These are phyloP conservation scores for Canavalia gladiata DNA, from an alignment of 306 rosid genomes.

Conservation along the genomic window DNA sequence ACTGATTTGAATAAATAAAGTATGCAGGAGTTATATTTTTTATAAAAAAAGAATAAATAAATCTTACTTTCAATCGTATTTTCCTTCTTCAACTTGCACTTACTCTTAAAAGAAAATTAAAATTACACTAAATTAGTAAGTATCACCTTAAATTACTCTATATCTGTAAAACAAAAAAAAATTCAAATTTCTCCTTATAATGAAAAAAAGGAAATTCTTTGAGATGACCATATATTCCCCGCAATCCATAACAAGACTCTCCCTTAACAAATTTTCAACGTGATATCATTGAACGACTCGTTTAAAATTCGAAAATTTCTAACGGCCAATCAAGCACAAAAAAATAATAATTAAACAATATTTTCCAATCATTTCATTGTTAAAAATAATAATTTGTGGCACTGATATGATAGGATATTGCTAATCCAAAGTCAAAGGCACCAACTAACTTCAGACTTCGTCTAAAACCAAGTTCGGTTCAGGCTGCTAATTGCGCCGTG, in stretches of 20 bases:
- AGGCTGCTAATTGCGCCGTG: conserved; percentile 21
- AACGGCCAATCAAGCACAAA: not conserved
- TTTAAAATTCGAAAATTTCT: not conserved
- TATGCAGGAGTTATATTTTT: no score
- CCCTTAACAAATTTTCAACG: not conserved
- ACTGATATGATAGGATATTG: not conserved
- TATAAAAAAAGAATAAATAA: no score
- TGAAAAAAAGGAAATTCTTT: no score
- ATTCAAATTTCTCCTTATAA: no score
- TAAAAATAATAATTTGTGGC: not conserved
- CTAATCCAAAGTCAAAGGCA: not conserved
- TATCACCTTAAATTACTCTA: no score
- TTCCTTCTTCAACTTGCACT: no score
- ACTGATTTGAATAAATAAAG: no score
- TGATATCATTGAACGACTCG: not conserved
- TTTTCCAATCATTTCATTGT: not conserved
- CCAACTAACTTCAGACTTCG: conserved; percentile 17
- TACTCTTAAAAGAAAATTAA: no score
- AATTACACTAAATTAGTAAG: no score
- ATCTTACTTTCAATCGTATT: no score
- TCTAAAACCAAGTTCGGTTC: not conserved
- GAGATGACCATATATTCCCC: not conserved
- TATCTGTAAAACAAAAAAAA: no score
- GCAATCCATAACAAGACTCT: not conserved
- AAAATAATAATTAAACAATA: not conserved